Base-by-base conservation (phyloP, 2,329 filamentous ascomycete genomes). In the Tolypocladium guangdongense region DNA sequence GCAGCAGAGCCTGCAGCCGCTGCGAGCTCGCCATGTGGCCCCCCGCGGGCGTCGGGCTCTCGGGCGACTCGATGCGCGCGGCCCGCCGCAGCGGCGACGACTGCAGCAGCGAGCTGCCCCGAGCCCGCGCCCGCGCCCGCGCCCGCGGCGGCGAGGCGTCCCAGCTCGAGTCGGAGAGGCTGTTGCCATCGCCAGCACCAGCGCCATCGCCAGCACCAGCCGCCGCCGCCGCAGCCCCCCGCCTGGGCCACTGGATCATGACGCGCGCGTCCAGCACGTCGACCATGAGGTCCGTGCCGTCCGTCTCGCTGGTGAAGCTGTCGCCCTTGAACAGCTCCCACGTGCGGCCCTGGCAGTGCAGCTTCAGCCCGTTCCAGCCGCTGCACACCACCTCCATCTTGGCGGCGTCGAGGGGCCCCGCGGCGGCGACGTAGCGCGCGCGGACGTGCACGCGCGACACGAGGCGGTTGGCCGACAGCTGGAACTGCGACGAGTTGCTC, bases 391-490 rank as follows among this genome's bases (percentile, higher is more conserved):
- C 87, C 69, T 96, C 88, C 48, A 99, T 82, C 68, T 83, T 86
- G 67, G 87, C 88, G 57, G 83, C 78, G 60, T 88, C 83, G 62
- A 88, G 78, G 6, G 80, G 80, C 53, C 81, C 78, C 22, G 78
- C 73, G 14, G 88, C 82, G 24, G 86, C 78, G 58, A 92, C 81
- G 68, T 91, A 99, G 52, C 84, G 82, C 58, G 90, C 91, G 71
- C 89, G 87, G 69, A 96, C 87, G 67, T 99, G 93, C 27, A 97
- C 83, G 65, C 93, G 87, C 64, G 93, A 97, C 58, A 99, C 90
- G 55, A 95, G 82, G 48, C 90, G 88, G 72, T 95, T 96, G 61
- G 89, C 83, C 30, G 93, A 93, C 16, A 99, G 80, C 71, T 96
- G 92, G 68, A 92, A 93, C 66, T 96, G 84, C n/a, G 90, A 95